Base-by-base conservation (phyloP, 768 basidiomycete species). In the Lentinula lateritia region DNA sequence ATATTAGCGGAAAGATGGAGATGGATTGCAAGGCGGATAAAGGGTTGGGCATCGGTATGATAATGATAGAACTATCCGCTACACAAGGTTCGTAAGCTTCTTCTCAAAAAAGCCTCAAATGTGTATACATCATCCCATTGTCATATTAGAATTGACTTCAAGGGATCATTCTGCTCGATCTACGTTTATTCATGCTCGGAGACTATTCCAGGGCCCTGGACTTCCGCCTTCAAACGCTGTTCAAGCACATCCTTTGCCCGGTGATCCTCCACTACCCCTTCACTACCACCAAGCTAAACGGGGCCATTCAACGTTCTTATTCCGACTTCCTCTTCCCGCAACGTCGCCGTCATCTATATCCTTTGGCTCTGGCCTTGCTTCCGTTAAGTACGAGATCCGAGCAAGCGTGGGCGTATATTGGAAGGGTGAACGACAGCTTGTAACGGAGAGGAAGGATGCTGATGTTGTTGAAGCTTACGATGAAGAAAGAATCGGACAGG, bases 151-250 rank as follows among this genome's bases (percentile, higher is more conserved):
- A 69, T 73, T 94, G 10, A 84, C 83, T 6, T 90, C 90, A 35
- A 77, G 89, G 65, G 88, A 91, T 70, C 88, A 91, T 71, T 87
- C 90, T 23, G 92, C 92, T 2, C 89, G 87, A 0, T 88, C 87
- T 32, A 88, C 85, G 0, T 93, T 93, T 66, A 71, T 92, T 35
- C 88, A 89, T 64, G 82, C 78, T 60, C 80, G 83, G 34, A 80
- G 89, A 36, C 69, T 90, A 6, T 94, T 92, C 68, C 92, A 93
- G 72, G 92, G 91, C 2, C 89, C 88, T 2, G 86, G 85, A 16
- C 76, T 93, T 6, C 92, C 92, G 0, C 90, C 90, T 7, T 93
- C 92, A 10, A 93, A 93, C 69, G 89, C 92, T 1, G 90, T 94
- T 0, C 79, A 87, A 60, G 78, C 84, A 1, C 80, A 87, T 69